Evolutionary conservation across 306 rosid genomes (phyloP).

Genomic region (Prosopis cineraria): DNA sequence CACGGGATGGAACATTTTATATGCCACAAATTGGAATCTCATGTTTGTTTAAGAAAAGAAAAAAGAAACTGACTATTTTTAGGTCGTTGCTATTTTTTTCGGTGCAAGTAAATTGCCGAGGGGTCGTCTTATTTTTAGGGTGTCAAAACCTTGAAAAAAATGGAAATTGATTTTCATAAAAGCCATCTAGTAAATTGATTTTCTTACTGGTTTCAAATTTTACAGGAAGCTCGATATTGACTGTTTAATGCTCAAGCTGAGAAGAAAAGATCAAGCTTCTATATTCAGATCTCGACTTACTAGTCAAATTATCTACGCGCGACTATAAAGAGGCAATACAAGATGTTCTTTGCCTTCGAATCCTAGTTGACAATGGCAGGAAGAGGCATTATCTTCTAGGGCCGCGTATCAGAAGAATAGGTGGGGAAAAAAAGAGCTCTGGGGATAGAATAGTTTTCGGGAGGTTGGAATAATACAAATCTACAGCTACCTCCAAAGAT

Average conservation of each 20-base stretch:
- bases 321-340: background rate
- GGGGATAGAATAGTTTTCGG: background rate
- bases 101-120: too few species aligned
- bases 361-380: background rate
- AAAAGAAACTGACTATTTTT: too few species aligned
- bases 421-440: background rate
- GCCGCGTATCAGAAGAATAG: too few species aligned
- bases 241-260: background rate
- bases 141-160: too few species aligned
- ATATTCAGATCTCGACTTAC: background rate
- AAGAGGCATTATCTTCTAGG: too few species aligned
- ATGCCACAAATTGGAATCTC: too few species aligned
- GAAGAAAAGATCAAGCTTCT: background rate
- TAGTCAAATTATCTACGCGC: background rate
- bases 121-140: too few species aligned
- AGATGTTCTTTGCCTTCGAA: too few species aligned
- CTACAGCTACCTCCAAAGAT: too few species aligned
- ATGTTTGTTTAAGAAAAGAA: too few species aligned
- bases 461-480: background rate
- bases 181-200: background rate
- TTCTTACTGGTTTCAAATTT: background rate
- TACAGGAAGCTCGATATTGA: background rate
- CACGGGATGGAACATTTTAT: background rate
- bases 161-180: too few species aligned
- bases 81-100: background rate